Evolutionary conservation across 306 rosid genomes (phyloP), one percentile per base, ranked within the genome.

Genomic region (Begonia fuchsioides): DNA sequence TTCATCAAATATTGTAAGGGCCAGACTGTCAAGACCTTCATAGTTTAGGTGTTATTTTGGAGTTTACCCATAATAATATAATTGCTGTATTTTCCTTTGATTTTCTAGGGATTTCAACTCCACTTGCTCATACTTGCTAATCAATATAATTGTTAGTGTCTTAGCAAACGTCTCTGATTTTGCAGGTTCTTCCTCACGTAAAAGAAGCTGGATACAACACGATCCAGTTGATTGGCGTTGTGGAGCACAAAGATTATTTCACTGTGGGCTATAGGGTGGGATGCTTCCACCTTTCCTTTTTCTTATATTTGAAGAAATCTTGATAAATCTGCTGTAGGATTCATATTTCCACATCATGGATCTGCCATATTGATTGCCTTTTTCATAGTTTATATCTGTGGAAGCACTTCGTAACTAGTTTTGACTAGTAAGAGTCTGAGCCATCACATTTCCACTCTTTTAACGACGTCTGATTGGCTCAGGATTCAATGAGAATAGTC

Each of bases 181-280:
- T 64, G 53, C 76, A 90, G 97, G 82, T 81, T 64, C 97, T 84
- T 67, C 94, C 94, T 54, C 76, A 90, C 64, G 78, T 81, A 65
- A 84, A 81, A 68, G 87, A 81, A 60, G 90, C 94, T 26, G 95
- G 97, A 44, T 84, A 84, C 71, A 90, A 79, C 59, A 77, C 87
- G 59, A 79, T 90, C 62, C 93, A 90, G 77, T 68, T 90, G 68
- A 72, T 90, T 66, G 97, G 97, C 61, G 68, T 79, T 68, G 72
- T 75, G 43, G 95, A 90, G 50, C 97, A 90, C 76, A 81, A 75
- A 76, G 95, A 90, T 85, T 90, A 90, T 68, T 90, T 84, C 51
- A 90, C 95, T 44, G 92, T 90, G 68, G 97, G 95, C 49, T 84
- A 84, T 54, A 72, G 92, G 74, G 97, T 90, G 63, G 78, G 93